A percentile compares a stretch with the other conserved stretches of the same genome.
Evolutionary conservation across 108 stramenopile genomes (phyloP).

Genomic region (Nitzschia putrida): DNA sequence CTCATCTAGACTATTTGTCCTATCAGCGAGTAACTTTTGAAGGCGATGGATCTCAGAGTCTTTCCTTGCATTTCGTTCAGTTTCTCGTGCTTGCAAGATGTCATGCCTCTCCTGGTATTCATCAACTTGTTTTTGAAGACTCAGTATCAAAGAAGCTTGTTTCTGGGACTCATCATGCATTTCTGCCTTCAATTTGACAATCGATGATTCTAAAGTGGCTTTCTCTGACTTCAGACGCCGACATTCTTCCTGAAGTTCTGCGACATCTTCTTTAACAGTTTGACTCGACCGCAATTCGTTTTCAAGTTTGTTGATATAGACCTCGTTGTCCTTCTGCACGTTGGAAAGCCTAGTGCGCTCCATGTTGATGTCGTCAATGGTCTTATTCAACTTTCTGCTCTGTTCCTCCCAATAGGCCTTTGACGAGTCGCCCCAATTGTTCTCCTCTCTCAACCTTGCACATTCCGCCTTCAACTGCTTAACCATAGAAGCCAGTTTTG

Average conservation of each 20-base stretch:
- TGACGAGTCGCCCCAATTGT: background rate
- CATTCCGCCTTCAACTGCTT: background rate
- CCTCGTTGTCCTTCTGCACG: background rate
- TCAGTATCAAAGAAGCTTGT: background rate
- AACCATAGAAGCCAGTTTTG: background rate
- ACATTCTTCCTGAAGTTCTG: slow-evolving; percentile 1
- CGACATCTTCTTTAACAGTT: background rate
- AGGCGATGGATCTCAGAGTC: background rate
- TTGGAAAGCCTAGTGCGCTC: background rate
- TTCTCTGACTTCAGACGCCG: slow-evolving; percentile 1
- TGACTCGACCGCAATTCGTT: background rate
- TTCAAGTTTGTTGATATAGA: slow-evolving; percentile 4
- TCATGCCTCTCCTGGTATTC: background rate
- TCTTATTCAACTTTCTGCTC: background rate
- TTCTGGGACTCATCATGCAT: background rate
- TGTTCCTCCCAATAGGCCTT: slow-evolving; percentile 13
- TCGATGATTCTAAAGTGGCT: background rate
- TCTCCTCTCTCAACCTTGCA: background rate
- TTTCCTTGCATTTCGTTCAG: background rate
- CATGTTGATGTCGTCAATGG: background rate
- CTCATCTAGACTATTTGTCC: background rate
- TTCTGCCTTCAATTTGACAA: background rate
- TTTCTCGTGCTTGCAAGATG: background rate
- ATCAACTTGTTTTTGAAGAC: background rate
- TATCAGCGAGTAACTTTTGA: background rate